Conservation (phyloP, 345 rosid species). For the Aethionema arabicum region DNA sequence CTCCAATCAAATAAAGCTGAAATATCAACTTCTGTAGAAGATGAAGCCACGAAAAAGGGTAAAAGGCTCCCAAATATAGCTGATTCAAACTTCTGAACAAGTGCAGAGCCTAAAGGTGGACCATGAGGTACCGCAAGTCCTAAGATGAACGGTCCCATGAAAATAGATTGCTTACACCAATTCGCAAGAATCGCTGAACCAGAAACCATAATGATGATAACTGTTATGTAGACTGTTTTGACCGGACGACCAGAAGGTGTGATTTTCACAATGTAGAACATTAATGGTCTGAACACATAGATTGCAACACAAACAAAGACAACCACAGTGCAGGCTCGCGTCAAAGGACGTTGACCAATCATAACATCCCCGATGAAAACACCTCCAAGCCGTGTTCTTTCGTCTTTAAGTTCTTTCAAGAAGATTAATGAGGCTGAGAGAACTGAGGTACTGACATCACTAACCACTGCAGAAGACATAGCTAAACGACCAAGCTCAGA, state of each 20-base stretch:
- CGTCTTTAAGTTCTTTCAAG: constrained; percentile 36
- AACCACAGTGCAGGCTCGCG: constrained; percentile 22
- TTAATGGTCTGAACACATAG: constrained; percentile 34
- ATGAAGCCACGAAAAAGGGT: constrained; percentile 31
- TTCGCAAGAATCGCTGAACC: constrained; percentile 33
- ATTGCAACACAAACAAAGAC: constrained; percentile 28
- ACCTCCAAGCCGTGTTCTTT: constrained; percentile 28
- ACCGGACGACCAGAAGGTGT: constrained; percentile 43
- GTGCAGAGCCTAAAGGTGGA: constrained; percentile 51
- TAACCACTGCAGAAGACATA: constrained; percentile 41
- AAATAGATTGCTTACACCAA: constrained; percentile 30
- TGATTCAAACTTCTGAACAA: constrained; percentile 44
- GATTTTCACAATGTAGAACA: constrained; percentile 32
- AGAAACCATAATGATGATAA: constrained; percentile 36
- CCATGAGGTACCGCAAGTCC: constrained; percentile 53
- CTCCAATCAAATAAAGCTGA: constrained; percentile 14
- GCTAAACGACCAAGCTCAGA: constrained; percentile 55
- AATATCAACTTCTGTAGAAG: constrained; percentile 22
- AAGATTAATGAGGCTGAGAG: constrained; percentile 12
- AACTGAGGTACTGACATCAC: constrained; percentile 33
- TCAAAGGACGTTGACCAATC: constrained; percentile 23
- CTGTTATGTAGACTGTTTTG: constrained; percentile 28
- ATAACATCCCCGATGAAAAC: constrained; percentile 35
- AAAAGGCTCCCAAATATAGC: constrained; percentile 35
- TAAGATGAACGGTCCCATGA: constrained; percentile 43